Base-by-base conservation (phyloP, 257 asterid species). In the Solanum lignicaule region DNA sequence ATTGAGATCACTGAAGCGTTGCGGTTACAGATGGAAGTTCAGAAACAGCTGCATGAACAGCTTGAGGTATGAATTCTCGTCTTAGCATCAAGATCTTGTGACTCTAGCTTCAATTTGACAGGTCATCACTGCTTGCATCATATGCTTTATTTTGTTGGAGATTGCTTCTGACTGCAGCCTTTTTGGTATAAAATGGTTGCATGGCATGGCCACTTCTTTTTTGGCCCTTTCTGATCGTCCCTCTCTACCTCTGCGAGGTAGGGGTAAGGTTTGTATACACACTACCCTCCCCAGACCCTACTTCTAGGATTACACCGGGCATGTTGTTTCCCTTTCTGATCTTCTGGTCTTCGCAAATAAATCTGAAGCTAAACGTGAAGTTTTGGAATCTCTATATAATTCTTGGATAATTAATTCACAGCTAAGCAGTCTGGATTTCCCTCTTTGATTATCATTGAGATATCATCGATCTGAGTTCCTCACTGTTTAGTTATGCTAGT, bases 11-110 rank as follows among this genome's bases (percentile, higher is more conserved):
- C 79, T 83, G 89, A 87, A 87, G 87, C 89, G 9, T 39, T 87
- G 66, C 74, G 89, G 38, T 81, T 87, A 86, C 89, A 87, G 76
- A 87, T 87, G 87, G 89, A 87, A 66, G 89, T 87, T 83, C 89
- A 87, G 87, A 87, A 87, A 83, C 87, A 87, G 60, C 89, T 87
- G 21, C 89, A 87, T 60, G 87, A 87, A 60, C 89, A 87, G 73
- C 89, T 87, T 48, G 89, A 87, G 89, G 89, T 82, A 81, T 35
- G 20, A 31, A 32, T 48, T 39, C 66, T 72, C 4, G 38, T 16
- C 46, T 78, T 72, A 86, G 66, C 68, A 86, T 31, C 31, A 48
- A 9, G 55, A 48, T 71, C 14, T 32, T 72, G 46, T 76, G 84
- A 18, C 36, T 76, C 39, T 58, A 74, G 27, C 36, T 79, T 79